Conservation (phyloP, 75 land plant genomes). For the Chamaecyparis obtusa region DNA sequence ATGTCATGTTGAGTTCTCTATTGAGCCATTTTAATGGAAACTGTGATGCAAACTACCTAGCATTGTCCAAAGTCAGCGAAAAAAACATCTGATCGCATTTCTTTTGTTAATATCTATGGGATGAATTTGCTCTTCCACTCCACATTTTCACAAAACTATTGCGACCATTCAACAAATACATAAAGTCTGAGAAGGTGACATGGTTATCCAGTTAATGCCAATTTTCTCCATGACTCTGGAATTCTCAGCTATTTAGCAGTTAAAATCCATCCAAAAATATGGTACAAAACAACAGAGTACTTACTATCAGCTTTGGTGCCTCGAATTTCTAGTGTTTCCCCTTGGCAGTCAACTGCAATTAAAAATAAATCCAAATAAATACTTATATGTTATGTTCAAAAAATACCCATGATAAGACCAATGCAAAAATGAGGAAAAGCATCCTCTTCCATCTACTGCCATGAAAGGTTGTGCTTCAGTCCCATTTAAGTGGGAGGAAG, state of each 20-base stretch:
- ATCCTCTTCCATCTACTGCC: background rate
- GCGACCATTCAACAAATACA: background rate
- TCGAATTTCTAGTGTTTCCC: background rate
- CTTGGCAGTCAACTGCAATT: background rate
- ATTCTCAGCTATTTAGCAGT: background rate
- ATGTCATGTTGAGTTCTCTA: no score
- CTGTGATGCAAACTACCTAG: background rate
- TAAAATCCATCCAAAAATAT: background rate
- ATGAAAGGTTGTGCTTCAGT: constrained; percentile 23
- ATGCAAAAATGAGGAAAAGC: background rate
- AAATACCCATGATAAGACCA: background rate
- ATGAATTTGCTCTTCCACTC: background rate
- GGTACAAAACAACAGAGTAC: background rate
- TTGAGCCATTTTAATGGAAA: background rate
- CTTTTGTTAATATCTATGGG: background rate
- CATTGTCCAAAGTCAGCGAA: background rate
- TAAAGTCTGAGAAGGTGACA: background rate
- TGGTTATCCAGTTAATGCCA: background rate
- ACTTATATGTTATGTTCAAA: background rate
- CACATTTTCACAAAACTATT: no score
- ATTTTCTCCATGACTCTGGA: background rate
- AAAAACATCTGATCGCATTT: background rate
- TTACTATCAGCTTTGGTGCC: background rate
- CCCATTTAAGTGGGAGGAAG: constrained; percentile 72
- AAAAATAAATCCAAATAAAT: background rate